Evolutionary conservation across 2,329 filamentous ascomycete species (phyloP).

Genomic region (Alternaria angustiovoidea): DNA sequence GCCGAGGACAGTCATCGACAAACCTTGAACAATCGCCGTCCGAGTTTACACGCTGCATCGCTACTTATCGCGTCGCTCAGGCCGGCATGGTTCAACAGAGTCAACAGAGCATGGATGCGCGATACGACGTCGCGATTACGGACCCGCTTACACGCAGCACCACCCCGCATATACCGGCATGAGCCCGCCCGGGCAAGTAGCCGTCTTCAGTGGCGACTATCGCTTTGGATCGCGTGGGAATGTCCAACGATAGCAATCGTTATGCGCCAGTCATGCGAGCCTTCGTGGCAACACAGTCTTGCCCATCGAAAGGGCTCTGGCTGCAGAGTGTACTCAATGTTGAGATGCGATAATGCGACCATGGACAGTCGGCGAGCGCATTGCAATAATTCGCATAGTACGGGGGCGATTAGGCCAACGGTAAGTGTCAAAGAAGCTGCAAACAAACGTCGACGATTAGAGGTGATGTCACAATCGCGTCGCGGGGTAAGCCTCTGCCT

Average conservation of each 20-base stretch:
- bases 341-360: not conserved
- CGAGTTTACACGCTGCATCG: not conserved
- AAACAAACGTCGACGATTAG: not conserved
- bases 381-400: not conserved
- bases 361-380: not conserved
- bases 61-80: not conserved
- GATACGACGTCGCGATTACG: slow-evolving; percentile 18
- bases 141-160: slow-evolving; percentile 21
- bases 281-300: not conserved
- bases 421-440: not conserved
- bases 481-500: slow-evolving; percentile 16
- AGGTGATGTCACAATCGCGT: slow-evolving; percentile 21
- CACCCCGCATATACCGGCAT: slow-evolving; percentile 9
- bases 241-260: not conserved
- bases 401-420: not conserved
- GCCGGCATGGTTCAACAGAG: not conserved
- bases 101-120: slow-evolving; percentile 4
- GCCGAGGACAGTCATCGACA: not conserved
- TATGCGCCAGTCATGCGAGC: slow-evolving; percentile 3
- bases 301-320: not conserved
- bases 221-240: not conserved
- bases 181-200: not conserved
- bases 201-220: slow-evolving; percentile 23
- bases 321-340: not conserved
- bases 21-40: not conserved